Base-by-base conservation (phyloP, 23 red algal genomes). In the Gracilariopsis chorda region DNA sequence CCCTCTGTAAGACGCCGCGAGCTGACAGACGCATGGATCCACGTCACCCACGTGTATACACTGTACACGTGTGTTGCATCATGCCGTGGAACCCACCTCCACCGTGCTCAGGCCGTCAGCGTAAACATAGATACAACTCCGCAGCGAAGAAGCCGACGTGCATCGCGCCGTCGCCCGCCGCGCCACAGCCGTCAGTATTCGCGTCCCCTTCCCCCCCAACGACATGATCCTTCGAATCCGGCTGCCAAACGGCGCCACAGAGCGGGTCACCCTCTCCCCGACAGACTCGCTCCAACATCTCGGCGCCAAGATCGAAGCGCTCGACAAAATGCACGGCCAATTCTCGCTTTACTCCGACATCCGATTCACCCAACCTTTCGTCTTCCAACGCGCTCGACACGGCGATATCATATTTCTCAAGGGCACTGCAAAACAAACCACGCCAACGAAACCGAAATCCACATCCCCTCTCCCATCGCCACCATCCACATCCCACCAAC, bases 171-270 rank as follows among this genome's bases (percentile, higher is more conserved):
- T 33, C 58, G 14, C 67, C 57, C 12, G 20, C 30, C 4, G 56
- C 68, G 12, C 17, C 40, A 7, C 47, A 19, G 21, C 11, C 27
- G 11, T 48, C 45, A 19, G 13, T 30, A 11, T 8, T 46, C 17
- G 21, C 34, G 21, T 3, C 85, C 45, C 46, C 27, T 55, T 6
- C 58, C 4, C 63, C 62, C 33, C 24, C 21, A 27, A 29, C 51
- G n/a, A n/a, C 4, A 94, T 94, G 92, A 80, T 94, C 45, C 36
- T 94, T 35, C 92, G 92, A 60, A 57, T 94, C 29, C 83, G 92
- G 24, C 58, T 94, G n/a, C 92, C 92, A 23, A 57, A 75, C 20
- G 92, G 92, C 68, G 49, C 48, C 21, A 86, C 83, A 21, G 58
- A 88, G 67, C 92, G 92, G 24, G 55, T 94, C 27, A 67, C 19